Evolutionary conservation across 345 rosid genomes (phyloP).

Genomic region (Kandelia obovata): DNA sequence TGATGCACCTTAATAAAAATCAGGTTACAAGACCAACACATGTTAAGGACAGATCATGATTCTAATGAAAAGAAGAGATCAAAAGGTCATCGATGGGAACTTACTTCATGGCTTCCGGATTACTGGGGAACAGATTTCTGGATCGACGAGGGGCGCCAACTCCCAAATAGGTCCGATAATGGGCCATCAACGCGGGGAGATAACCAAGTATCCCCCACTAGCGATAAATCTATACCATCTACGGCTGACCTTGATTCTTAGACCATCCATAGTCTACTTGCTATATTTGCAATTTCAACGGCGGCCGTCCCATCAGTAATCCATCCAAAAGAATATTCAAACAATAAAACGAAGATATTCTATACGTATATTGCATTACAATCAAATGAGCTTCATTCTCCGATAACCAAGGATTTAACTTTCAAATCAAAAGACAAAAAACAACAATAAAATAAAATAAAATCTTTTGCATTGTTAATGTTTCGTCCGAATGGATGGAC

Average conservation of each 20-base stretch:
- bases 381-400: too few species aligned
- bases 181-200: slow-evolving; percentile 35
- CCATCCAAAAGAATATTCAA: too few species aligned
- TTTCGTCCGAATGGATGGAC: too few species aligned
- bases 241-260: slow-evolving; percentile 36
- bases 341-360: too few species aligned
- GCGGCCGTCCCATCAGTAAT: slow-evolving; percentile 13
- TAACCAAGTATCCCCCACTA: background rate
- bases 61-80: background rate
- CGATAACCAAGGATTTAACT: too few species aligned
- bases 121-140: slow-evolving; percentile 34
- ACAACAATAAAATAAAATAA: too few species aligned
- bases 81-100: slow-evolving; percentile 8
- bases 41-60: too few species aligned
- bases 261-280: slow-evolving; percentile 11
- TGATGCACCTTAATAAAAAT: too few species aligned
- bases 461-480: too few species aligned
- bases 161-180: slow-evolving; percentile 26
- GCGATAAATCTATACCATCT: slow-evolving; percentile 18
- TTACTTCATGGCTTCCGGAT: slow-evolving; percentile 53
- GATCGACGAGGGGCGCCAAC: slow-evolving; percentile 34
- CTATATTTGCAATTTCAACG: slow-evolving; percentile 13
- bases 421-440: too few species aligned
- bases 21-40: too few species aligned
- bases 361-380: too few species aligned